Base-by-base conservation (phyloP, 768 basidiomycete species). In the Cystofilobasidium ferigula region DNA sequence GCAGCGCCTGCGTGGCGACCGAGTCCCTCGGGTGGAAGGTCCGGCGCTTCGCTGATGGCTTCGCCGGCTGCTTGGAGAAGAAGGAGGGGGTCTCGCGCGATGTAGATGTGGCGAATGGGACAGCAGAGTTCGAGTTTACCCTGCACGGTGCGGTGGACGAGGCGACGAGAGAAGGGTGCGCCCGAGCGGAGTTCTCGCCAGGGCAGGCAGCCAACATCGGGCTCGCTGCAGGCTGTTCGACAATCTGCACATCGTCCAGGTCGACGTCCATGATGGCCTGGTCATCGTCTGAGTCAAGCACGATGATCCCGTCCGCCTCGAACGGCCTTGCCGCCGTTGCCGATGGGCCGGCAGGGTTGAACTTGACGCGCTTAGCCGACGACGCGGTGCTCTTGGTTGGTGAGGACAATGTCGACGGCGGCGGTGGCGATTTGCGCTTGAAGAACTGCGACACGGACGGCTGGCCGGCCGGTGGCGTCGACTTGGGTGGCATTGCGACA, bases 371-470 rank as follows among this genome's bases (percentile, higher is more conserved):
- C 24, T 63, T 59, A 45, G 35, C 28, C 12, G 57, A 65, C 32
- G 64, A 47, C 24, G 63, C 5, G 51, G 40, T 43, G n/a, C n/a
- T n/a, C n/a, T n/a, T n/a, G n/a, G n/a, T n/a, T n/a, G n/a, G n/a
- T n/a, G n/a, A n/a, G 22, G 64, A 51, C 24, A 45, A 36, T 30
- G n/a, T 40, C 20, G 54, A 22, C 12, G 54, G 40, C n/a, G 63
- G 32, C 3, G 43, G 32, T 1, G 45, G 34, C 0, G 36, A 26
- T 26, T 65, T 65, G 22, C 64, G 32, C 34, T 65, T 65, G 64
- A 65, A 65, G 58, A 65, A 65, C 1, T 38, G 45, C 1, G 64
- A 65, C 35, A 65, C 56, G 4, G 57, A 59, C 2, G 57, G 64
- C 32, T 65, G 64, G n/a, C n/a, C n/a, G n/a, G n/a, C n/a, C n/a